A percentile compares a stretch with the other conserved stretches of the same genome.
Conservation (phyloP, 1,284 basidiomycete species). For the Sanghuangporus baumii region DNA sequence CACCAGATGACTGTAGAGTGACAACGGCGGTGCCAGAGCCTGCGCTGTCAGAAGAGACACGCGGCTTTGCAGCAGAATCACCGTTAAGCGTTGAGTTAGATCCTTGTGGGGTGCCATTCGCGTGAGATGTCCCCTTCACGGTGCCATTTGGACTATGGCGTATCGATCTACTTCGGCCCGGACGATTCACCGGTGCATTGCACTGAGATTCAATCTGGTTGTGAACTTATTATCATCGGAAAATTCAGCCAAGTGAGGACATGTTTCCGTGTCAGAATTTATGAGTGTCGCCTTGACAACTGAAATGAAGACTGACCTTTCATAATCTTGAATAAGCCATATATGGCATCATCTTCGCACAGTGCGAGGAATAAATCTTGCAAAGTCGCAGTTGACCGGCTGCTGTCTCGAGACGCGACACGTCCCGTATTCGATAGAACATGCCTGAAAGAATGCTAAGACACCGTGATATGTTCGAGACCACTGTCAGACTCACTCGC, state of each 20-base stretch:
- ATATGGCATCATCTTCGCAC: slow-evolving; percentile 83
- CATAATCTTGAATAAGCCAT: slow-evolving; percentile 81
- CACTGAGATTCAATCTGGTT: slow-evolving; percentile 69
- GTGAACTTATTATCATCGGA: slow-evolving; percentile 51
- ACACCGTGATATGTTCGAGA: slow-evolving; percentile 13
- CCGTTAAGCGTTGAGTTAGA: slow-evolving; percentile 16
- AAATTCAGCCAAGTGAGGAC: slow-evolving; percentile 2
- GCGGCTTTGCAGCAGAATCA: slow-evolving; percentile 7
- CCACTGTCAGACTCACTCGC: slow-evolving; percentile 59
- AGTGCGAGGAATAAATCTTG: slow-evolving; percentile 82
- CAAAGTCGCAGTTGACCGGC: slow-evolving; percentile 65
- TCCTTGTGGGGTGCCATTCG: slow-evolving; percentile 18
- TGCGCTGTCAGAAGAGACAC: slow-evolving; percentile 15
- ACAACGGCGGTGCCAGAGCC: slow-evolving; percentile 9
- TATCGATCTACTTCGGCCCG: slow-evolving; percentile 61
- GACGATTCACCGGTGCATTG: slow-evolving; percentile 38
- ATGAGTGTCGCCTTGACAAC: neutral
- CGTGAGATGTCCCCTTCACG: slow-evolving; percentile 17
- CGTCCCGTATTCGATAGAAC: slow-evolving; percentile 77
- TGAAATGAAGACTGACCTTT: slow-evolving; percentile 52
- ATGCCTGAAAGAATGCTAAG: slow-evolving; percentile 47
- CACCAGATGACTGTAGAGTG: slow-evolving; percentile 26
- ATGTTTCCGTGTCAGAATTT: neutral
- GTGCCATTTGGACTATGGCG: slow-evolving; percentile 41
- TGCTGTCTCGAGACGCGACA: slow-evolving; percentile 80